A percentile compares a stretch with the other conserved stretches of the same genome.
phyloP scores from a whole-genome alignment of 1,284 basidiomycete species.

The Ganoderma lingzhi region DNA sequence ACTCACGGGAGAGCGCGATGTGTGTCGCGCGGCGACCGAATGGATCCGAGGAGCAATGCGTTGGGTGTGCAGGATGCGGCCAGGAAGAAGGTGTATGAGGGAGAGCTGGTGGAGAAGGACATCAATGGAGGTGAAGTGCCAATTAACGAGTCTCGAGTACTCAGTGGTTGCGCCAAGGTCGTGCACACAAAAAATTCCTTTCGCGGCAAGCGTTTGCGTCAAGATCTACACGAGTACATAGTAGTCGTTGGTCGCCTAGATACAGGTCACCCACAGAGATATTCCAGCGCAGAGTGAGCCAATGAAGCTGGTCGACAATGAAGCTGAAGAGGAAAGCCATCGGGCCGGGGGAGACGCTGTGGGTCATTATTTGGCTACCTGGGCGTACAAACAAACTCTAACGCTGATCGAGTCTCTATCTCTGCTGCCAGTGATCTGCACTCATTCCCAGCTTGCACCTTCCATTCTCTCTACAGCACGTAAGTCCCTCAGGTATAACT shows the following conservation, averaged over 20 bases:
- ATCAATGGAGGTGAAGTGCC: slow-evolving; percentile 5
- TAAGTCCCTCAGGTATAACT: too few species aligned
- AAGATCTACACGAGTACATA: neutral
- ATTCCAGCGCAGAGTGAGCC: neutral
- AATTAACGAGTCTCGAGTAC: neutral
- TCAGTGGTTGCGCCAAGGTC: too few species aligned
- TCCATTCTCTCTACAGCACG: too few species aligned
- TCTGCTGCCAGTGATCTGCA: too few species aligned
- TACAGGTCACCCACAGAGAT: slow-evolving; percentile 4
- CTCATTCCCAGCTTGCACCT: too few species aligned
- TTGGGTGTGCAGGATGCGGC: slow-evolving; percentile 30
- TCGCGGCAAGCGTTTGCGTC: neutral
- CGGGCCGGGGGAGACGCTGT: neutral
- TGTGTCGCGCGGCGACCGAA: slow-evolving; percentile 35
- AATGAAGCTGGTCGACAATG: slow-evolving; percentile 7
- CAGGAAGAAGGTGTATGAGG: slow-evolving; percentile 4
- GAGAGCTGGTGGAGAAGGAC: too few species aligned
- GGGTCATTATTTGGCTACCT: neutral
- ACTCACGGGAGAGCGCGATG: too few species aligned
- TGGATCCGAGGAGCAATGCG: slow-evolving; percentile 33
- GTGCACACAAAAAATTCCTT: slow-evolving; percentile 4
- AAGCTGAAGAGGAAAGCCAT: neutral
- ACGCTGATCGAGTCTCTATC: too few species aligned
- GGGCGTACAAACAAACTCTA: neutral
- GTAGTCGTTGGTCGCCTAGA: neutral